phyloP scores from a whole-genome alignment of 257 asterid species.

The Scutellaria galericulata region DNA sequence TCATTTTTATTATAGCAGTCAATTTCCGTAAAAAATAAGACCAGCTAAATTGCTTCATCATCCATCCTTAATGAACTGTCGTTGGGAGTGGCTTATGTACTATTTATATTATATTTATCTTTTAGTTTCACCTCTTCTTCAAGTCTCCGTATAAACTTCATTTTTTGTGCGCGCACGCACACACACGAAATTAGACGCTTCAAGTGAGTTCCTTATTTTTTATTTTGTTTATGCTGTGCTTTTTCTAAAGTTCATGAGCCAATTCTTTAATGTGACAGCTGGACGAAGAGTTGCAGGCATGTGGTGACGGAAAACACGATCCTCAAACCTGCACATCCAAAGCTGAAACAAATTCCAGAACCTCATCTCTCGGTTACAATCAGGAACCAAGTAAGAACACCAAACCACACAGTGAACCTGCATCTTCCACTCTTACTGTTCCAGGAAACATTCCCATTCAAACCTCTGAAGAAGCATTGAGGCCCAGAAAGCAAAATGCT shows the following conservation, averaged over 20 bases:
- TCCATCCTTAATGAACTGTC: neutral
- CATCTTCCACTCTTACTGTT: constrained; percentile 24
- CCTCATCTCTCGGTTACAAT: constrained; percentile 30
- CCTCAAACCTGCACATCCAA: constrained; percentile 33
- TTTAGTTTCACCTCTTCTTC: constrained; percentile 1
- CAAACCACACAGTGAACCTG: constrained; percentile 27
- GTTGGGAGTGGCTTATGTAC: neutral
- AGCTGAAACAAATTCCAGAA: constrained; percentile 34
- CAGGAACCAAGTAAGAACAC: constrained; percentile 29
- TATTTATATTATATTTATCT: neutral
- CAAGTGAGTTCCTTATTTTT: neutral
- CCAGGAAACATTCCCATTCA: constrained; percentile 26
- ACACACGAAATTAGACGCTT: constrained; percentile 5
- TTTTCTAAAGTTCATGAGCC: constrained; percentile 20
- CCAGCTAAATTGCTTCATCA: neutral
- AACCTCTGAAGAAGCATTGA: constrained; percentile 34
- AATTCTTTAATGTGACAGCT: constrained; percentile 45
- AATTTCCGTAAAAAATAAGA: neutral
- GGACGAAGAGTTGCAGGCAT: constrained; percentile 40
- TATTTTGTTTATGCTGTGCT: constrained; percentile 6
- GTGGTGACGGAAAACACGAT: constrained; percentile 38
- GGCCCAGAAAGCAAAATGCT: constrained; percentile 26
- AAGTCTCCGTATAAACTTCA: neutral
- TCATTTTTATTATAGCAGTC: neutral
- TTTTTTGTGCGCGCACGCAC: too few species aligned